phyloP scores from a whole-genome alignment of 352 stramenopile species.

The Phytophthora idaei region DNA sequence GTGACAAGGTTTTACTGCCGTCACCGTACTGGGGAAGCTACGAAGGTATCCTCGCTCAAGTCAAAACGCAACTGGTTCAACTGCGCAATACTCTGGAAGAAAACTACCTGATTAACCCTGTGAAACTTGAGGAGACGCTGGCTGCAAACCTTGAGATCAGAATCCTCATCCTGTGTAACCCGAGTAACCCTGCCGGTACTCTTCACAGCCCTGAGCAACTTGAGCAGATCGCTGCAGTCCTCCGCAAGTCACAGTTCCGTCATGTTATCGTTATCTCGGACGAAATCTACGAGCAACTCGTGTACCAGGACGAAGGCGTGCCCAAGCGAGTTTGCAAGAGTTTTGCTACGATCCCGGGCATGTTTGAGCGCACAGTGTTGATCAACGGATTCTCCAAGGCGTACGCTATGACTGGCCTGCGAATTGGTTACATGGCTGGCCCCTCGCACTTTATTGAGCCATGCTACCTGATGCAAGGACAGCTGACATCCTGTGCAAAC shows the following conservation, averaged over 20 bases:
- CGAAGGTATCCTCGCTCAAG: slow-evolving; percentile 93
- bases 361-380: slow-evolving; percentile 93
- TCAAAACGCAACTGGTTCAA: slow-evolving; percentile 86
- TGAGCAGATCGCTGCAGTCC: slow-evolving; percentile 53
- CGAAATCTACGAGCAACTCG: slow-evolving; percentile 97
- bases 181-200: slow-evolving; percentile 94
- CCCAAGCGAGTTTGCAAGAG: slow-evolving; percentile 60
- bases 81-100: slow-evolving; percentile 90
- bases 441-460: slow-evolving; percentile 82
- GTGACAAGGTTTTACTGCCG: slow-evolving; percentile 96
- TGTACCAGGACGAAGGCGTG: slow-evolving; percentile 84
- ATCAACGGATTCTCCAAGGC: slow-evolving; percentile 98
- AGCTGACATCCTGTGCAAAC: slow-evolving; percentile 95
- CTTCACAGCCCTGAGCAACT: slow-evolving; percentile 68
- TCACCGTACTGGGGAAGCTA: slow-evolving; percentile 97
- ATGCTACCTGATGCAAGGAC: slow-evolving; percentile 93
- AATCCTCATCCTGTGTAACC: slow-evolving; percentile 96
- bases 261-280: slow-evolving; percentile 92
- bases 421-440: slow-evolving; percentile 91
- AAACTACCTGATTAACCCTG: slow-evolving; percentile 91
- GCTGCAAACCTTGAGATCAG: slow-evolving; percentile 72
- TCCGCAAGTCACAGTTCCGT: slow-evolving; percentile 60
- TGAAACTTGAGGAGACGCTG: slow-evolving; percentile 77
- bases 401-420: slow-evolving; percentile 95
- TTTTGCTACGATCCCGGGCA: slow-evolving; percentile 73